Evolutionary conservation across 495 filamentous ascomycete species (phyloP).

Genomic region (Penicillium ucsense): DNA sequence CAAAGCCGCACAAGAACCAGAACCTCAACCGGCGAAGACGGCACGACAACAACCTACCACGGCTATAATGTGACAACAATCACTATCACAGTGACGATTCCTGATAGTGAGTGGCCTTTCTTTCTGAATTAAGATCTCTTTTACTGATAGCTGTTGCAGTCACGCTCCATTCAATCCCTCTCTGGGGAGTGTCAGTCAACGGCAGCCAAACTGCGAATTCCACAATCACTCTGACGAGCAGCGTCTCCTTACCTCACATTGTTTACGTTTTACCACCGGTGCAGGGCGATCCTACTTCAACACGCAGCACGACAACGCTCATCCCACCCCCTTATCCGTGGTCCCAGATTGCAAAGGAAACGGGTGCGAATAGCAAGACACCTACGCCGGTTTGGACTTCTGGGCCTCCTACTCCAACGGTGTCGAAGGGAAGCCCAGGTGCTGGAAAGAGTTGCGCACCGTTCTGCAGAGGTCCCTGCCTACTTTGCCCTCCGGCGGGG

Average conservation of each 20-base stretch:
- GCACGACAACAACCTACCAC: neutral
- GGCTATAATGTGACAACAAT: neutral
- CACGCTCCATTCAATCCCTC: neutral
- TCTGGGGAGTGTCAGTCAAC: neutral
- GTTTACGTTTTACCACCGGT: neutral
- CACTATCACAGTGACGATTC: neutral
- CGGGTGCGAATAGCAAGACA: neutral
- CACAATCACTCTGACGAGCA: neutral
- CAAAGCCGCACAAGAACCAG: too few species aligned
- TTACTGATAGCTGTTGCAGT: neutral
- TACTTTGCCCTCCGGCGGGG: neutral
- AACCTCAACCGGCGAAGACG: too few species aligned
- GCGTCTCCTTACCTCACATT: neutral
- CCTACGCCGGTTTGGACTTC: neutral
- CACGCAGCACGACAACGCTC: neutral
- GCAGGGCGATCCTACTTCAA: neutral
- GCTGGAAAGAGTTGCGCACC: neutral
- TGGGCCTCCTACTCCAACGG: neutral
- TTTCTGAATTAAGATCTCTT: neutral
- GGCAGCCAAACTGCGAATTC: neutral
- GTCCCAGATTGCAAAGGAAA: neutral
- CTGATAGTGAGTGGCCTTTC: neutral
- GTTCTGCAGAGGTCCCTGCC: neutral
- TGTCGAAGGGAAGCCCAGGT: neutral
- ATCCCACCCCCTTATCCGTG: neutral